Base-by-base conservation (phyloP, 371 early-diverging fungal species). In the Syncephalastrum monosporum region DNA sequence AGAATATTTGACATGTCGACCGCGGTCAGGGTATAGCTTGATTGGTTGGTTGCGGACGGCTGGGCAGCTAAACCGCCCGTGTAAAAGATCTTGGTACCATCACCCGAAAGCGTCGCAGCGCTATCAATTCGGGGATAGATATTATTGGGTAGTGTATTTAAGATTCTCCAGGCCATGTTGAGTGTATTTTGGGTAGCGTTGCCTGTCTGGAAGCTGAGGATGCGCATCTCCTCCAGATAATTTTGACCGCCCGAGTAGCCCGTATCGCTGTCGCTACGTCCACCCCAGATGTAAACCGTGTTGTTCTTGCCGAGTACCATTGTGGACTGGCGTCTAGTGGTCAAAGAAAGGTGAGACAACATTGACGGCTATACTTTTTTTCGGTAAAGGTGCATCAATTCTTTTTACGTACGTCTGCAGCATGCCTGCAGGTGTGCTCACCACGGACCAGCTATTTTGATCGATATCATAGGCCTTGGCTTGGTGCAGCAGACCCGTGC, bases 21-120 rank as follows among this genome's bases (percentile, higher is more conserved):
- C 15, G 25, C 47, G 6, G 24, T 16, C 27, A 44, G 16, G 13
- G 17, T 19, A 47, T 55, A 55, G 16, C 44, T 23, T 27, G 55
- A 27, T 10, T 17, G 17, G n/a, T 44, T 46, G n/a, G 55, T 42
- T 15, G 17, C 44, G 46, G 27, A 21, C 8, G 23, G n/a, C 17
- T 43, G 55, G 27, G 55, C 55, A 15, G 46, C n/a, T 3, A 55
- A 14, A 15, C 55, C 55, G 17, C 55, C 55, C 15, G 47, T 10
- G 23, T 55, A 55, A 14, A 24, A 45, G 25, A 55, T 55, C 25
- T 27, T 45, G n/a, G 10, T 23, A 7, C 55, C 55, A 46, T 55
- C 55, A 27, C 19, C 27, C 27, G 25, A 15, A 33, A 52, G 41
- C 6, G 53, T 52, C n/a, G 23, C 53, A 38, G 33, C 41, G 16